Percentiles rank a stretch among this genome's conserved stretches.
These are phyloP conservation scores for Nyssa sinensis DNA, from an alignment of 148 eudicot genomes.

Conservation along the genomic window DNA sequence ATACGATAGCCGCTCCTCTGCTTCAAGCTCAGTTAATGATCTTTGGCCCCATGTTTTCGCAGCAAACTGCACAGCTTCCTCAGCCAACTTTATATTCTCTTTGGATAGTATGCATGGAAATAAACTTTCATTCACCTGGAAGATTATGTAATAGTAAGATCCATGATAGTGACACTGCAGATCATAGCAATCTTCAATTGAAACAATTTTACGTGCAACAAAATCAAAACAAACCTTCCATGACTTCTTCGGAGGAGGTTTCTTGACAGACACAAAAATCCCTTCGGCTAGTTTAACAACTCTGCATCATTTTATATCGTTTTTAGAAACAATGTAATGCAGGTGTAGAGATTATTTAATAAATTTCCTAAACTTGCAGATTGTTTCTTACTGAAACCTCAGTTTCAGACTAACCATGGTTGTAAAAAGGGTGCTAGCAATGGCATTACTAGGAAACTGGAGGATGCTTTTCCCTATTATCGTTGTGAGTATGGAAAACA, in stretches of 20 bases:
- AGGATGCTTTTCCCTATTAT: background rate
- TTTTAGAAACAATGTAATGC: slow-evolving; percentile 14
- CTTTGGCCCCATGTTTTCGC: slow-evolving; percentile 80
- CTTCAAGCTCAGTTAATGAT: slow-evolving; percentile 94
- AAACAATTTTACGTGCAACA: slow-evolving; percentile 17
- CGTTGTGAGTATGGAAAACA: background rate
- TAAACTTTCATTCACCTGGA: slow-evolving; percentile 86
- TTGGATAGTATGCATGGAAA: slow-evolving; percentile 79
- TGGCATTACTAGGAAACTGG: background rate
- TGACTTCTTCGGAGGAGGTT: slow-evolving; percentile 61
- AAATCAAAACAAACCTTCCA: slow-evolving; percentile 75
- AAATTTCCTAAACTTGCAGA: too few relatives aligned
- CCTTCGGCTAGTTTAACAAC: slow-evolving; percentile 86
- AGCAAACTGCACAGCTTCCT: slow-evolving; percentile 84
- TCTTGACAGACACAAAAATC: slow-evolving; percentile 79
- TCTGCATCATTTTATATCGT: slow-evolving; percentile 50
- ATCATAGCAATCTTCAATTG: background rate
- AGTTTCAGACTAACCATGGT: background rate
- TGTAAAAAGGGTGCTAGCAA: background rate
- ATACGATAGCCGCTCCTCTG: slow-evolving; percentile 90
- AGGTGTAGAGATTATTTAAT: background rate
- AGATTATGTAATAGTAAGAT: slow-evolving; percentile 10
- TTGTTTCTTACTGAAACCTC: background rate
- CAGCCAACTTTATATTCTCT: slow-evolving; percentile 54
- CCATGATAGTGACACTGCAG: background rate